Evolutionary conservation across 345 rosid species (phyloP).

Genomic region (Geranium brycei): DNA sequence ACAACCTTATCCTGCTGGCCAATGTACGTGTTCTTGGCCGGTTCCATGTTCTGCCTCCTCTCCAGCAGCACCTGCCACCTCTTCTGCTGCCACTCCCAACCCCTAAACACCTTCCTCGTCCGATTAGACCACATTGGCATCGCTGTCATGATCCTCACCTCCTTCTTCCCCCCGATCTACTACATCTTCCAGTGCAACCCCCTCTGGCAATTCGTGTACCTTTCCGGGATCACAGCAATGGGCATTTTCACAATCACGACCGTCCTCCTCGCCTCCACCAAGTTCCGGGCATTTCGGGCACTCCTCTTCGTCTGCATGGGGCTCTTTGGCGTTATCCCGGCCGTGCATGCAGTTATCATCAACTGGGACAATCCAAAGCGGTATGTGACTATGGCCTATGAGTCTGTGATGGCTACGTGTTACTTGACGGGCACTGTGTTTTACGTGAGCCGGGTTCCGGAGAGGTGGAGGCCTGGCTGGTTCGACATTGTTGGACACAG

Average conservation of each 20-base stretch:
- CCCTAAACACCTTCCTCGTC: constrained; percentile 36
- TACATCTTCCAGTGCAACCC: constrained; percentile 75
- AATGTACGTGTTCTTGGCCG: constrained; percentile 57
- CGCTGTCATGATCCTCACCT: constrained; percentile 78
- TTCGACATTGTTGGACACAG: constrained; percentile 80
- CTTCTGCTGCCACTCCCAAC: constrained; percentile 68
- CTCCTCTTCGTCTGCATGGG: constrained; percentile 69
- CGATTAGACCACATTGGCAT: constrained; percentile 68
- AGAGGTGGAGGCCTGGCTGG: constrained; percentile 73
- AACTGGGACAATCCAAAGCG: constrained; percentile 71
- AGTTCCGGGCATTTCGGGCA: constrained; percentile 54
- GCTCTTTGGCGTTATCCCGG: constrained; percentile 60
- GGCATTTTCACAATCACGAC: constrained; percentile 64
- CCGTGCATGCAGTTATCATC: constrained; percentile 39
- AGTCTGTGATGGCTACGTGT: constrained; percentile 60
- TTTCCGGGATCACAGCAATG: constrained; percentile 55
- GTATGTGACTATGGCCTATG: constrained; percentile 40
- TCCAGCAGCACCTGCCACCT: constrained; percentile 80
- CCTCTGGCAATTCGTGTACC: constrained; percentile 65
- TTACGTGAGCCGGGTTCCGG: constrained; percentile 64
- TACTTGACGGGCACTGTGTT: constrained; percentile 62
- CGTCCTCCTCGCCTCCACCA: constrained; percentile 40
- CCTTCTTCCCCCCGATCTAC: constrained; percentile 78
- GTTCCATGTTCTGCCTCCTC: constrained; percentile 75
- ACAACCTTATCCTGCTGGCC: constrained; percentile 47